Evolutionary conservation across 1,284 basidiomycete species (phyloP).

Genomic region (Testicularia cyperi): DNA sequence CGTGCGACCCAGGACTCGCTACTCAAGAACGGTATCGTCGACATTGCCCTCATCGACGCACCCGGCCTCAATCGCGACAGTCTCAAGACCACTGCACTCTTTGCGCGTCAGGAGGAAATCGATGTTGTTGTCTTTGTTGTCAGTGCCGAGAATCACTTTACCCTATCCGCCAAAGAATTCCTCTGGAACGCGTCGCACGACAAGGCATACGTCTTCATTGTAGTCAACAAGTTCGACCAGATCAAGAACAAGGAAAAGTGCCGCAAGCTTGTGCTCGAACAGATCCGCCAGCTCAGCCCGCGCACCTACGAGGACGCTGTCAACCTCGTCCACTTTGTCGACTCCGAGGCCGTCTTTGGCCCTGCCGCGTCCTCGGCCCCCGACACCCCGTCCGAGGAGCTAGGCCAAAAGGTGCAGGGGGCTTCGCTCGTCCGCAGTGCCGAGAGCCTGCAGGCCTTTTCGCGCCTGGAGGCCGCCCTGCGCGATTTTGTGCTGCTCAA

Average conservation of each 20-base stretch:
- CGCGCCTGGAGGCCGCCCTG: conserved; percentile 84
- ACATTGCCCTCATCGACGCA: conserved; percentile 97
- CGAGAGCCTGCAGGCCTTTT: conserved; percentile 65
- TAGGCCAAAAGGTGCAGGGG: conserved; percentile 29
- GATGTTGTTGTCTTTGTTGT: conserved; percentile 99
- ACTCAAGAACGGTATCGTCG: conserved; percentile 86
- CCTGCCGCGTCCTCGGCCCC: conserved; percentile 30
- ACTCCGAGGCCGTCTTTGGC: conserved; percentile 66
- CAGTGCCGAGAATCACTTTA: conserved; percentile 98
- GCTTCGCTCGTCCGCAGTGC: conserved; percentile 6
- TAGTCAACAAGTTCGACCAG: conserved; percentile 96
- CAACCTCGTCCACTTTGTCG: conserved; percentile 97
- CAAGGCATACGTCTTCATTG: conserved; percentile 97
- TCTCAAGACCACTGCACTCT: conserved; percentile 91
- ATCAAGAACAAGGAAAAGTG: conserved; percentile 96
- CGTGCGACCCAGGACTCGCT: conserved; percentile 46
- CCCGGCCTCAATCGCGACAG: conserved; percentile 96
- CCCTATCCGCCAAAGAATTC: conserved; percentile 92
- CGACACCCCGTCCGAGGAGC: conserved; percentile 37
- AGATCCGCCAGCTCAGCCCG: conserved; percentile 89
- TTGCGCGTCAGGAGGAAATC: conserved; percentile 95
- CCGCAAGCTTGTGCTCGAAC: conserved; percentile 82
- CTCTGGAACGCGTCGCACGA: conserved; percentile 89
- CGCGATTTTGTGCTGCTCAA: conserved; percentile 94
- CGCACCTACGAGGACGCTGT: conserved; percentile 85